Conservation (phyloP, 768 basidiomycete genomes). For the Chalciporus pseudorubinellus region DNA sequence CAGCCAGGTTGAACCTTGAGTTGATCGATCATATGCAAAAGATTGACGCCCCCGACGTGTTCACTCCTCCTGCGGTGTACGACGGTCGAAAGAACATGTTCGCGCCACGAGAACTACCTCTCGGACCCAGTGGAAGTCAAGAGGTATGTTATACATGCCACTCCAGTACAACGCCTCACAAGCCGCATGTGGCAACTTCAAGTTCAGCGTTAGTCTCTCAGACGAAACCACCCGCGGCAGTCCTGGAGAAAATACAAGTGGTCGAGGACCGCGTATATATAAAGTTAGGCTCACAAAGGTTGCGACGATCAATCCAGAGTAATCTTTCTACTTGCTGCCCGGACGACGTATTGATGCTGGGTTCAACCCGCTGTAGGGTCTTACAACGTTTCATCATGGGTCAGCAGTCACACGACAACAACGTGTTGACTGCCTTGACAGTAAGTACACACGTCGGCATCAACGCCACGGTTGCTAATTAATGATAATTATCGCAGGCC, state of each 20-base stretch:
- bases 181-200: slow-evolving; percentile 6
- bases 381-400: slow-evolving; percentile 63
- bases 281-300: slow-evolving; percentile 61
- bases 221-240: slow-evolving; percentile 36
- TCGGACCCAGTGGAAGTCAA: slow-evolving; percentile 48
- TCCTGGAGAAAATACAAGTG: slow-evolving; percentile 32
- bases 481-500: slow-evolving; percentile 40
- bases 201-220: slow-evolving; percentile 63
- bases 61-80: slow-evolving; percentile 71
- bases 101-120: slow-evolving; percentile 56
- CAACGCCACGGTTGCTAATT: not conserved
- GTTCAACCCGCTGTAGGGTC: slow-evolving; percentile 41
- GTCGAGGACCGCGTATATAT: slow-evolving; percentile 58
- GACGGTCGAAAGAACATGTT: slow-evolving; percentile 82
- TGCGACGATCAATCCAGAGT: slow-evolving; percentile 59
- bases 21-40: slow-evolving; percentile 64
- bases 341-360: slow-evolving; percentile 17
- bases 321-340: slow-evolving; percentile 13
- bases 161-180: not conserved
- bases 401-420: slow-evolving; percentile 64
- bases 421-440: slow-evolving; percentile 64
- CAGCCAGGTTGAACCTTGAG: slow-evolving; percentile 67
- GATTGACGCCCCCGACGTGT: slow-evolving; percentile 55
- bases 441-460: slow-evolving; percentile 32
- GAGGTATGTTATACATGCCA: slow-evolving; percentile 41